phyloP scores from a whole-genome alignment of 495 filamentous ascomycete genomes.

The Penicillium angulare region DNA sequence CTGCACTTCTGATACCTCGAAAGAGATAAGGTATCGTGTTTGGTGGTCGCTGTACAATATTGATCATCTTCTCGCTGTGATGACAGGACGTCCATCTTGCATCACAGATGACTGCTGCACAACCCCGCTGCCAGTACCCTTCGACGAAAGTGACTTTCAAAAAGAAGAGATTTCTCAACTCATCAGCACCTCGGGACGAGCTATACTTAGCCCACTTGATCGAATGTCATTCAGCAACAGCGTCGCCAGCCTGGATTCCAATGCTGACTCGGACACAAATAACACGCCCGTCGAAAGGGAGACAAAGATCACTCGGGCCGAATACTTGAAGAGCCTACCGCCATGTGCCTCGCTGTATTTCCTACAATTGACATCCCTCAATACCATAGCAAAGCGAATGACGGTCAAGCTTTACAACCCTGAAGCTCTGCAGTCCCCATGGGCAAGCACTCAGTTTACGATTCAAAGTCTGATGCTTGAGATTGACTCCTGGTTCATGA shows the following conservation, averaged over 20 bases:
- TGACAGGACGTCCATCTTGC: slow-evolving; percentile 60
- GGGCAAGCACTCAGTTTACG: slow-evolving; percentile 45
- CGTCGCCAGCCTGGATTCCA: slow-evolving; percentile 22
- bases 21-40: slow-evolving; percentile 55
- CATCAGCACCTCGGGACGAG: slow-evolving; percentile 27
- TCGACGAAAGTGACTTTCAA: slow-evolving; percentile 49
- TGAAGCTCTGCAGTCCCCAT: slow-evolving; percentile 47
- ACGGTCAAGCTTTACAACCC: slow-evolving; percentile 58
- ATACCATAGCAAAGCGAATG: slow-evolving; percentile 51
- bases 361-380: slow-evolving; percentile 43
- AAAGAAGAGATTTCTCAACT: slow-evolving; percentile 34
- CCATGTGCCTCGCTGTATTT: slow-evolving; percentile 52
- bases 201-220: slow-evolving; percentile 19
- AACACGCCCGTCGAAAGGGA: slow-evolving; percentile 16
- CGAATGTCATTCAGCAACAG: slow-evolving; percentile 19
- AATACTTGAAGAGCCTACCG: slow-evolving; percentile 31
- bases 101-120: slow-evolving; percentile 54
- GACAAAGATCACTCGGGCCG: slow-evolving; percentile 15
- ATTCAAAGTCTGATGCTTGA: slow-evolving; percentile 41
- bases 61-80: slow-evolving; percentile 55
- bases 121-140: slow-evolving; percentile 53
- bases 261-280: slow-evolving; percentile 25
- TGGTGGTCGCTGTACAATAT: slow-evolving; percentile 62
- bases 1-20: slow-evolving; percentile 47
- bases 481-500: slow-evolving; percentile 41